Conservation (phyloP, 202 grass and related monocot species). For the Musa balbisiana region DNA sequence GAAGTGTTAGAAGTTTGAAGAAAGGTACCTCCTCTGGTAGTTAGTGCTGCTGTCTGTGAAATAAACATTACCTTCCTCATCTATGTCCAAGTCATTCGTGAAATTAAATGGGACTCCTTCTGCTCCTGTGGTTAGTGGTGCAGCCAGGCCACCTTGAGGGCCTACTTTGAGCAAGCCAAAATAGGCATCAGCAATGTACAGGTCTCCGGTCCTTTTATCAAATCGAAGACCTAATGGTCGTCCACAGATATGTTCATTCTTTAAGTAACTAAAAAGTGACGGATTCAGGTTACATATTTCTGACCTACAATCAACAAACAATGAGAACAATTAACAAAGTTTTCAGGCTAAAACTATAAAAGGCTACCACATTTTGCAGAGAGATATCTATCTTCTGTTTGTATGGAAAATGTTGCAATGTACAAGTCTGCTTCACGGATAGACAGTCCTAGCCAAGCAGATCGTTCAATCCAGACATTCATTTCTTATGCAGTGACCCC, state of each 20-base stretch:
- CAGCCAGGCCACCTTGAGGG: slow-evolving; percentile 69
- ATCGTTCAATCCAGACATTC: not conserved
- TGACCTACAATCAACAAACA: slow-evolving; percentile 17
- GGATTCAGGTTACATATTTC: slow-evolving; percentile 54
- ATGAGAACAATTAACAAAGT: not conserved
- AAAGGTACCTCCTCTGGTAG: slow-evolving; percentile 62
- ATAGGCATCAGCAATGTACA: slow-evolving; percentile 91
- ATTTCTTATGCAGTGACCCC: no score
- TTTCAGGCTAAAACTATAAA: not conserved
- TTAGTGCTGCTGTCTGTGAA: slow-evolving; percentile 79
- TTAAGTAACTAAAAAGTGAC: slow-evolving; percentile 57
- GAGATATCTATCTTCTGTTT: not conserved
- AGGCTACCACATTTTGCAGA: not conserved
- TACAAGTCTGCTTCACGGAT: not conserved
- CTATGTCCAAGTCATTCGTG: slow-evolving; percentile 89
- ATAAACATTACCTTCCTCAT: slow-evolving; percentile 62
- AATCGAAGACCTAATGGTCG: slow-evolving; percentile 76
- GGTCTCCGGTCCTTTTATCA: slow-evolving; percentile 48
- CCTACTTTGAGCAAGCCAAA: slow-evolving; percentile 76
- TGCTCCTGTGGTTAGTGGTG: slow-evolving; percentile 53
- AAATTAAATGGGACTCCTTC: slow-evolving; percentile 79
- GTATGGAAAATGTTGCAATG: not conserved
- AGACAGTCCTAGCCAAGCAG: no score
- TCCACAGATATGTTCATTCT: slow-evolving; percentile 80
- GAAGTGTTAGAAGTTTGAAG: not conserved